Conservation (phyloP, 345 rosid genomes). For the thale cress (Arabidopsis thaliana) region DNA sequence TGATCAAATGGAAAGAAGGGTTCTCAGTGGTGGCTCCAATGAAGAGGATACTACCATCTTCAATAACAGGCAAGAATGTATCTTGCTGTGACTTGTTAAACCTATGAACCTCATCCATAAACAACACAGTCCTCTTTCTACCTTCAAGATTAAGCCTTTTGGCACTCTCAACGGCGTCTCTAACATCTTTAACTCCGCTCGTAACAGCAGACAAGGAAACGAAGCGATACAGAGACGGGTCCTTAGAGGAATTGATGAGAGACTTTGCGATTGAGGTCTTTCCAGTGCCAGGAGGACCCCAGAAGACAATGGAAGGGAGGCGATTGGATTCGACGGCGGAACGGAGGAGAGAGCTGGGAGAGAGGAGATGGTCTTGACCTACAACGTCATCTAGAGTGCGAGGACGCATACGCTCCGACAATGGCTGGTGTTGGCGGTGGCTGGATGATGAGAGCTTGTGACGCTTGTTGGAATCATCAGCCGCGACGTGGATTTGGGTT, state of each 20-base stretch:
- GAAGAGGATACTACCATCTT: constrained; percentile 83
- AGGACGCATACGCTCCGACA: constrained; percentile 88
- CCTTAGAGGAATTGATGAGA: constrained; percentile 55
- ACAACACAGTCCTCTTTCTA: constrained; percentile 64
- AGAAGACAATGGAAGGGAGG: constrained; percentile 73
- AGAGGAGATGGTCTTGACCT: constrained; percentile 75
- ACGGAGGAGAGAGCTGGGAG: constrained; percentile 58
- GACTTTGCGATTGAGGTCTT: constrained; percentile 84
- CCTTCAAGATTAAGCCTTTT: constrained; percentile 54
- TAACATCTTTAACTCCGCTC: constrained; percentile 79
- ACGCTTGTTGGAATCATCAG: constrained; percentile 33
- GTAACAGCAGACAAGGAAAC: constrained; percentile 72
- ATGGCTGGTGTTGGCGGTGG: constrained; percentile 49
- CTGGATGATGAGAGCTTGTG: constrained; percentile 30
- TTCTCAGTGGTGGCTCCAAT: constrained; percentile 92
- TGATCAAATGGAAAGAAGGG: constrained; percentile 82
- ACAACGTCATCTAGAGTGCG: constrained; percentile 69
- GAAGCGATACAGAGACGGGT: constrained; percentile 56
- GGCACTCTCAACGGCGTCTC: constrained; percentile 72
- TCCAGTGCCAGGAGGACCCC: constrained; percentile 96
- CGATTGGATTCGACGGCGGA: constrained; percentile 61
- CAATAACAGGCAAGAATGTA: constrained; percentile 81
- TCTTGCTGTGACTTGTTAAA: constrained; percentile 89
- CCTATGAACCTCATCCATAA: constrained; percentile 85
- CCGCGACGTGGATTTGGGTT: constrained; percentile 17